Evolutionary conservation across 352 stramenopile genomes (phyloP).

Genomic region (Phytophthora ohioensis): DNA sequence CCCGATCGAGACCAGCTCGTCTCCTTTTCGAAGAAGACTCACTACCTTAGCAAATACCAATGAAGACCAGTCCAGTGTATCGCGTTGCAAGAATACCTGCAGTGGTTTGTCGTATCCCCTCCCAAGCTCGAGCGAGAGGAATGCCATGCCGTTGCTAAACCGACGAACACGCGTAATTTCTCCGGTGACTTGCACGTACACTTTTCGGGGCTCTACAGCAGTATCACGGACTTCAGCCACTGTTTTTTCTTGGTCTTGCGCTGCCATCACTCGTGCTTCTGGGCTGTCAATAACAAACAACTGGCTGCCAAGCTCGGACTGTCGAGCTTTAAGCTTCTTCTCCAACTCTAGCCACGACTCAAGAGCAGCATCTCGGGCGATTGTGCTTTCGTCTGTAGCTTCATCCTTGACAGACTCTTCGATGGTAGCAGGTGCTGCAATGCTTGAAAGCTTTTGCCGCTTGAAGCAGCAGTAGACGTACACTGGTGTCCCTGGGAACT

Average conservation of each 20-base stretch:
- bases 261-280: conserved; percentile 19
- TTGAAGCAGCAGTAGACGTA: conserved; percentile 57
- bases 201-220: conserved; percentile 2
- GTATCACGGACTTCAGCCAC: conserved; percentile 11
- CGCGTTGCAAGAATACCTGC: conserved; percentile 52
- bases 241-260: conserved; percentile 27
- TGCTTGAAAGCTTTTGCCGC: conserved; percentile 8
- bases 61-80: conserved; percentile 42
- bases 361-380: conserved; percentile 25
- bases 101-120: conserved; percentile 33
- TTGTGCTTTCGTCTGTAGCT: neutral
- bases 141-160: conserved; percentile 60
- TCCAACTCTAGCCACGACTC: conserved; percentile 29
- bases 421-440: neutral
- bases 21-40: conserved; percentile 48
- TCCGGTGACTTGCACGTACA: conserved; percentile 48
- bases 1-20: conserved; percentile 47
- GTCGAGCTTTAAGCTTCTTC: conserved; percentile 16
- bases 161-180: conserved; percentile 49
- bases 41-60: conserved; percentile 39
- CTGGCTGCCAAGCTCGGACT: conserved; percentile 12
- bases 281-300: conserved; percentile 27
- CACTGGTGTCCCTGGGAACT: conserved; percentile 32
- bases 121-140: conserved; percentile 48
- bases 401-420: conserved; percentile 8